Base-by-base conservation (phyloP, 257 asterid species). In the Solanum ossicruentum region DNA sequence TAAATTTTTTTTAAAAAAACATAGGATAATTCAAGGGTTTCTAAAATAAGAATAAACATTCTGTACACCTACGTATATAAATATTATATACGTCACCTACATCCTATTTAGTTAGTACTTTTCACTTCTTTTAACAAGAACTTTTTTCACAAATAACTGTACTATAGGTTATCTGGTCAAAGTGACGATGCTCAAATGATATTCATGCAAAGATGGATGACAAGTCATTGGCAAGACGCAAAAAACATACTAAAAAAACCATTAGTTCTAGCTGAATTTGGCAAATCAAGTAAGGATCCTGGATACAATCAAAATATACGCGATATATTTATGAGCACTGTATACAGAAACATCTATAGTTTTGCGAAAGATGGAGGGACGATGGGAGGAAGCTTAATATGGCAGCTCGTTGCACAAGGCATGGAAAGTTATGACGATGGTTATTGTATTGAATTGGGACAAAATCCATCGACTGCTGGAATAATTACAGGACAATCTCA, bases 381-480 rank as follows among this genome's bases (percentile, higher is more conserved):
- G 15, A 91, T 94, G 94, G 87, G 94, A 17, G 99, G 97, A 9
- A 88, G 94, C 84, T 18, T 95, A 79, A 91, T 94, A 8, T 95
- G 98, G 98, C 98, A 95, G 70, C 55, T 94, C 7, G 86, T 94
- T 89, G 96, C 94, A 1, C 65, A 88, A 36, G 94, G 92, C 20
- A 94, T 95, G 98, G 95, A 92, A 2, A 83, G 81, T 1, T 95
- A 88, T 12, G n/a, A 87, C 8, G 98, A 94, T 66, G 97, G 98
- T 0, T 95, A 93, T 54, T 85, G 87, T 9, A 92, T 95, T 52
- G 82, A 92, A 28, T 84, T 95, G 52, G 85, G 93, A 1, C 85
- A 88, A 16, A 84, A 18, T 81, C 95, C 94, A 5, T 89, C 98
- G 0, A 95, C 94, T 18, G 89, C 93, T 28, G 85, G 81, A 58